A percentile compares a stretch with the other conserved stretches of the same genome.
Evolutionary conservation across 345 rosid genomes (phyloP).

Genomic region (Lumnitzera racemosa): DNA sequence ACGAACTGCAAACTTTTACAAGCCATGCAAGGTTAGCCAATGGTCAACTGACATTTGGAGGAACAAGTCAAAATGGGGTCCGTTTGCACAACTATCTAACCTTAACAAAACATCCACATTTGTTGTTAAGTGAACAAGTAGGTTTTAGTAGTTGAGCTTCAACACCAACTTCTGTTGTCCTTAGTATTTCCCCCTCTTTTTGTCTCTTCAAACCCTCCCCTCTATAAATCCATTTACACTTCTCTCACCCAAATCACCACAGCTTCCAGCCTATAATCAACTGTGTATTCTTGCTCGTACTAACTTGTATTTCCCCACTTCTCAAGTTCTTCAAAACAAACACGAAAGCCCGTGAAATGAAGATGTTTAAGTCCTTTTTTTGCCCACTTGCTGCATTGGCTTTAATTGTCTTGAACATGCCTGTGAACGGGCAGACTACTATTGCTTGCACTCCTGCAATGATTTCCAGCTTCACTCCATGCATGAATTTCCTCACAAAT

Average conservation of each 20-base stretch:
- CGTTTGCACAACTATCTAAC: too few species aligned
- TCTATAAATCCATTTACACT: slow-evolving; percentile 23
- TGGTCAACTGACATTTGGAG: too few species aligned
- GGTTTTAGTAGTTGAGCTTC: slow-evolving; percentile 49
- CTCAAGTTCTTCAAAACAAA: too few species aligned
- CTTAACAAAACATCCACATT: neutral
- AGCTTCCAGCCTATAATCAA: too few species aligned
- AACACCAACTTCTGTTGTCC: slow-evolving; percentile 31
- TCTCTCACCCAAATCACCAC: too few species aligned
- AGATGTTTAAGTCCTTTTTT: slow-evolving; percentile 1
- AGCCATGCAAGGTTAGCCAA: too few species aligned
- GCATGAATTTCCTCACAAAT: slow-evolving; percentile 59
- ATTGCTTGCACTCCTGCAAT: slow-evolving; percentile 46
- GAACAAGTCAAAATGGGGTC: too few species aligned
- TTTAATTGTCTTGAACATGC: slow-evolving; percentile 15
- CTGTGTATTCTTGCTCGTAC: too few species aligned
- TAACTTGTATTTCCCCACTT: too few species aligned
- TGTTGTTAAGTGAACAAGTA: slow-evolving; percentile 2
- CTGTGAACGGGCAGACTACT: slow-evolving; percentile 33
- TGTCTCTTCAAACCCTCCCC: slow-evolving; percentile 16
- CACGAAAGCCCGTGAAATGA: slow-evolving; percentile 11
- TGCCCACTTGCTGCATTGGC: slow-evolving; percentile 6
- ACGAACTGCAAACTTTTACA: too few species aligned
- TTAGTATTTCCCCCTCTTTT: slow-evolving; percentile 3
- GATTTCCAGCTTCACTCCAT: slow-evolving; percentile 52